Evolutionary conservation across 495 filamentous ascomycete species (phyloP), one percentile per base, ranked within the genome.

Genomic region (Staphylotrichum tortipilum): DNA sequence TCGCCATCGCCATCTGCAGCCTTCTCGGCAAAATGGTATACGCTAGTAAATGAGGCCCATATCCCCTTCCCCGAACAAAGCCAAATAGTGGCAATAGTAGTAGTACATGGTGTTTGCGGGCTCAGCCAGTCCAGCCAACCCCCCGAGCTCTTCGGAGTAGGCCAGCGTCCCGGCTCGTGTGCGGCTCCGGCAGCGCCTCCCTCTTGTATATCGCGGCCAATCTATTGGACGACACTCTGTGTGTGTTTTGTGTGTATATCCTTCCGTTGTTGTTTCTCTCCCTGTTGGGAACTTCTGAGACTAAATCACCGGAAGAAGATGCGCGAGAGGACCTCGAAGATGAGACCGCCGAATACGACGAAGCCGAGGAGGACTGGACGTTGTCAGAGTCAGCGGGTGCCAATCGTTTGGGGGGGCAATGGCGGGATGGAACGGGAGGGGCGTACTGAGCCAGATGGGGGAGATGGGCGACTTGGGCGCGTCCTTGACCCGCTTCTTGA

Each of bases 361-460:
- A 95, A 95, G 17, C 70, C 83, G 47, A 95, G 78, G 31, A 94
- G 40, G 22, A 74, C 89, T 95, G 49, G 7, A 6, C n/a, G n/a
- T 24, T 21, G 7, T 57, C 54, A 34, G 2, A 38, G 58, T 60
- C 17, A 66, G 55, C 17, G 4, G 10, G 15, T 7, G 7, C 24
- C 7, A n/a, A n/a, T n/a, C n/a, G n/a, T n/a, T n/a, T n/a, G n/a
- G n/a, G n/a, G n/a, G n/a, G 28, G 3, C n/a, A 36, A 5, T 12
- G 19, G 15, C 12, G 33, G n/a, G 0, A 45, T 5, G 21, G 29
- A 7, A 39, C 4, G 22, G 18, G 23, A 12, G 7, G n/a, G 28
- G 8, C 85, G 49, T 82, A 96, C 91, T 78, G 49, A 98, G 74
- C 86, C 85, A 94, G 35, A 84, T 65, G 42, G 74, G 77, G n/a